phyloP scores from a whole-genome alignment of 495 filamentous ascomycete genomes.

The Peziza echinospora region DNA sequence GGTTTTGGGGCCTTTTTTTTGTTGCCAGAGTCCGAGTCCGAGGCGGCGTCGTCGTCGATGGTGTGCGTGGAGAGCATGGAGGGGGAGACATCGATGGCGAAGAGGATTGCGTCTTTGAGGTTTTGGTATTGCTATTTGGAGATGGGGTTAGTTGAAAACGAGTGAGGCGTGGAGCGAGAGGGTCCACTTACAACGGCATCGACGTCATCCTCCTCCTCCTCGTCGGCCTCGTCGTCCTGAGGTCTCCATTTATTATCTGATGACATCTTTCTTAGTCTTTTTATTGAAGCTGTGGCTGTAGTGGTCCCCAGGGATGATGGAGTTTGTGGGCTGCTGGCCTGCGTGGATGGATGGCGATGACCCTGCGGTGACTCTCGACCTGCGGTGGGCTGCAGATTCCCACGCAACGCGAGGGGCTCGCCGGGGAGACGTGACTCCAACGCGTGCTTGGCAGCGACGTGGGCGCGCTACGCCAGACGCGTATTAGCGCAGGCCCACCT shows the following conservation, averaged over 20 bases:
- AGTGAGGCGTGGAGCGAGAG: neutral
- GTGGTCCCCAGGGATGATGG: neutral
- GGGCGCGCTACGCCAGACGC: neutral
- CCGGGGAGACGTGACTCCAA: neutral
- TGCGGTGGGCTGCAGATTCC: neutral
- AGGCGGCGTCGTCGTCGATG: slow-evolving; percentile 42
- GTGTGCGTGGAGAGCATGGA: slow-evolving; percentile 62
- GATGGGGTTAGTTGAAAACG: neutral
- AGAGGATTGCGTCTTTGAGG: slow-evolving; percentile 87
- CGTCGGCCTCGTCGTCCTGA: slow-evolving; percentile 17
- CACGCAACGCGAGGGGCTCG: neutral
- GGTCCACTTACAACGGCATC: slow-evolving; percentile 8
- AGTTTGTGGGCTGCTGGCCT: neutral
- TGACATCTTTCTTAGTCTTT: slow-evolving; percentile 7
- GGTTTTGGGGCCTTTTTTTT: slow-evolving; percentile 1
- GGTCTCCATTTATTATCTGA: slow-evolving; percentile 15
- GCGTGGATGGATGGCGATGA: too few relatives aligned
- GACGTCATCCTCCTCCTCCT: slow-evolving; percentile 17
- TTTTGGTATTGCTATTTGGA: slow-evolving; percentile 54
- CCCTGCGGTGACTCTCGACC: neutral
- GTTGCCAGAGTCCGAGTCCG: slow-evolving; percentile 20
- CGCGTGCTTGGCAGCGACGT: neutral
- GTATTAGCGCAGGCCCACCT: too few relatives aligned
- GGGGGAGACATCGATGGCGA: slow-evolving; percentile 83
- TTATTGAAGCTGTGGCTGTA: neutral